phyloP scores from a whole-genome alignment of 306 rosid genomes.

The Cucumis hystrix region DNA sequence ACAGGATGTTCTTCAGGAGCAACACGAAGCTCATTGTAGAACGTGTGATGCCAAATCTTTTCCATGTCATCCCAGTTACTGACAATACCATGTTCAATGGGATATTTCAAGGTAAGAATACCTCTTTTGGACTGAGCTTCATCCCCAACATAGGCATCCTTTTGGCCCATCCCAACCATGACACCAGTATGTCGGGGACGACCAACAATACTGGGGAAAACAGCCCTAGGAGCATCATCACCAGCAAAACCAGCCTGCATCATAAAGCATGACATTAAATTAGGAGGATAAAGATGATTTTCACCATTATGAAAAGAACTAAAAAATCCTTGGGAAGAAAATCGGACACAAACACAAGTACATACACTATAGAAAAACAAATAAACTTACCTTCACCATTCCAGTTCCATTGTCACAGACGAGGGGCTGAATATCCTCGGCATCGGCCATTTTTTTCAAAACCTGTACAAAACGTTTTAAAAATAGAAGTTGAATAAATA shows the following conservation, averaged over 20 bases:
- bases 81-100: conserved; percentile 29
- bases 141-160: conserved; percentile 33
- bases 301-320: neutral
- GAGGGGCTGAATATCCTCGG: conserved; percentile 31
- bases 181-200: conserved; percentile 32
- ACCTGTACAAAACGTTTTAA: neutral
- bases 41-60: conserved; percentile 32
- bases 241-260: conserved; percentile 35
- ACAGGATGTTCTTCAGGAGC: conserved; percentile 31
- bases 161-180: conserved; percentile 35
- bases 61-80: conserved; percentile 38
- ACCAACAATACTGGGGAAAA: conserved; percentile 32
- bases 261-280: neutral
- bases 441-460: conserved; percentile 18
- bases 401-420: conserved; percentile 36
- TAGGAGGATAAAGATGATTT: neutral
- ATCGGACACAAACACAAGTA: neutral
- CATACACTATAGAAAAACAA: neutral
- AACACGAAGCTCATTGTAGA: conserved; percentile 31
- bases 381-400: conserved; percentile 27
- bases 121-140: conserved; percentile 35
- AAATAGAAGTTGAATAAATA: neutral
- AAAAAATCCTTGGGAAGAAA: neutral
- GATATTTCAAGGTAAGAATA: conserved; percentile 28
- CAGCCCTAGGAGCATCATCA: conserved; percentile 34